These are phyloP conservation scores for Silene conica DNA, from an alignment of 148 eudicot species.

Conservation along the genomic window DNA sequence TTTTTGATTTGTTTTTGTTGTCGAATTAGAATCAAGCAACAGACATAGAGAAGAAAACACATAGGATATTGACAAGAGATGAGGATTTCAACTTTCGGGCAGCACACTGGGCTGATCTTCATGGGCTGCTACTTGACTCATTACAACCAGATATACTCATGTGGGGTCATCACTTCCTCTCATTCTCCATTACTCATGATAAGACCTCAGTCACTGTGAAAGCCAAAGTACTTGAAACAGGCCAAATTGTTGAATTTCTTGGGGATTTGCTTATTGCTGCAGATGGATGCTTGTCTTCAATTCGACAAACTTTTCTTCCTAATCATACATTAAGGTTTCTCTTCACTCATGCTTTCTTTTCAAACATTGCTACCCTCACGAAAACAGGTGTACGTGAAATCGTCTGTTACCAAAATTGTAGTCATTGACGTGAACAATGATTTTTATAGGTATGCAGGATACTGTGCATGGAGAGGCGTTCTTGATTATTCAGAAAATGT, in stretches of 20 bases:
- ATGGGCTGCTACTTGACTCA: slow-evolving; percentile 49
- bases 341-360: background rate
- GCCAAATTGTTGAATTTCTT: slow-evolving; percentile 36
- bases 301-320: slow-evolving; percentile 58
- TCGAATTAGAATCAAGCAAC: slow-evolving; percentile 49
- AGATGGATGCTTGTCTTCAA: slow-evolving; percentile 76
- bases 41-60: slow-evolving; percentile 40
- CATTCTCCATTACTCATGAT: slow-evolving; percentile 41
- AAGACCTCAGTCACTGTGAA: slow-evolving; percentile 40
- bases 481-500: slow-evolving; percentile 52
- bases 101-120: slow-evolving; percentile 79
- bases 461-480: slow-evolving; percentile 95
- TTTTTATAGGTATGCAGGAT: slow-evolving; percentile 64
- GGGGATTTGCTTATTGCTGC: slow-evolving; percentile 83
- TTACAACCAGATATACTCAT: slow-evolving; percentile 42
- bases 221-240: slow-evolving; percentile 42
- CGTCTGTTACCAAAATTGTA: background rate
- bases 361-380: too few species aligned
- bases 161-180: slow-evolving; percentile 66
- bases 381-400: background rate
- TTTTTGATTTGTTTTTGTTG: background rate
- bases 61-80: slow-evolving; percentile 50
- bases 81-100: slow-evolving; percentile 70
- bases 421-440: background rate
- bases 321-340: slow-evolving; percentile 58